Percentiles rank a stretch among this genome's conserved stretches.
These are phyloP conservation scores for Vishniacozyma victoriae DNA, from an alignment of 768 basidiomycete species.

Conservation along the genomic window DNA sequence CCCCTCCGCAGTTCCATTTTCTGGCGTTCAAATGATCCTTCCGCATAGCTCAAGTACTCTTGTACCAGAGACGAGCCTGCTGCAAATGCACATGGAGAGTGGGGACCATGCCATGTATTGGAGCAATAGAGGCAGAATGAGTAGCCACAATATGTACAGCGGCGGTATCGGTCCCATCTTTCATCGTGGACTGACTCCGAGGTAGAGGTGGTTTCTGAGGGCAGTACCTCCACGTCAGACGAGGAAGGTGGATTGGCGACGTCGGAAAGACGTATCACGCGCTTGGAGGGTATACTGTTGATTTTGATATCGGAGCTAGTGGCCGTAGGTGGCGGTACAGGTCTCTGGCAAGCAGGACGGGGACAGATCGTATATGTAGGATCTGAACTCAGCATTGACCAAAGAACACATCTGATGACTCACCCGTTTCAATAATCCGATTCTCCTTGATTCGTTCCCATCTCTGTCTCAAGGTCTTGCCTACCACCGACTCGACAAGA, in stretches of 20 bases:
- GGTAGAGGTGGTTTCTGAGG: background rate
- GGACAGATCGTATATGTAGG: slow-evolving; percentile 77
- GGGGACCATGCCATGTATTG: slow-evolving; percentile 81
- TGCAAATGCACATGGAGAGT: slow-evolving; percentile 63
- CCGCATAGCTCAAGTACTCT: slow-evolving; percentile 60
- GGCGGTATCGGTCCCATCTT: slow-evolving; percentile 66
- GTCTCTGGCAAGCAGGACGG: slow-evolving; percentile 69
- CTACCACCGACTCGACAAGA: slow-evolving; percentile 66
- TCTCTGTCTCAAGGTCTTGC: slow-evolving; percentile 59
- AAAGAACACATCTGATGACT: slow-evolving; percentile 12
- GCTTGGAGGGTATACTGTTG: slow-evolving; percentile 10
- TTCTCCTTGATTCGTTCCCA: slow-evolving; percentile 77
- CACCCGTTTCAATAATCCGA: slow-evolving; percentile 65
- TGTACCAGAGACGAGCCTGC: slow-evolving; percentile 60
- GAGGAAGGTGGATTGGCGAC: background rate
- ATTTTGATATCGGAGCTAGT: slow-evolving; percentile 13
- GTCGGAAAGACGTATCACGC: slow-evolving; percentile 29
- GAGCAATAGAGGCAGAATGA: slow-evolving; percentile 79
- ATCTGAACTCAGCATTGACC: slow-evolving; percentile 51
- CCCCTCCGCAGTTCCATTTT: slow-evolving; percentile 64
- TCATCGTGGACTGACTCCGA: slow-evolving; percentile 47
- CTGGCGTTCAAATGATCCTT: slow-evolving; percentile 53
- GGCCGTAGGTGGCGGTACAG: slow-evolving; percentile 55
- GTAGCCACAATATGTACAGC: slow-evolving; percentile 64
- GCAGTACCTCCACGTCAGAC: background rate